Evolutionary conservation across 257 asterid species (phyloP).

Genomic region (Nicotiana sylvestris): DNA sequence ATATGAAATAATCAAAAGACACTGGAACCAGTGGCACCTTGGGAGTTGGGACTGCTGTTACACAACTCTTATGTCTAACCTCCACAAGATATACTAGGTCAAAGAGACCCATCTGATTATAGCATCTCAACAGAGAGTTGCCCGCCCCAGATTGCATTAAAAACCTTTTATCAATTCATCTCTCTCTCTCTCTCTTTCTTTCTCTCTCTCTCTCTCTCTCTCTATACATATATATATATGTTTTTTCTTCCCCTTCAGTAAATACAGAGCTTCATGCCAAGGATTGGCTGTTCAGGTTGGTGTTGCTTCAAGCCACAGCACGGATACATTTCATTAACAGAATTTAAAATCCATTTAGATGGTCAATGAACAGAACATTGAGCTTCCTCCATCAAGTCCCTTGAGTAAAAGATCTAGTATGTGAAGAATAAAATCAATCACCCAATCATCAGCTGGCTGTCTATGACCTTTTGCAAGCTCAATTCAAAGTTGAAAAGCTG

Average conservation of each 20-base stretch:
- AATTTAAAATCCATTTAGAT: background rate
- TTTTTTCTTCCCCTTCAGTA: too few species aligned
- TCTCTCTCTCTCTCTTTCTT: background rate
- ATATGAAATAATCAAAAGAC: background rate
- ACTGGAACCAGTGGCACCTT: background rate
- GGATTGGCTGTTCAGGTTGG: background rate
- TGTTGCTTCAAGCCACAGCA: background rate
- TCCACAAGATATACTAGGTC: background rate
- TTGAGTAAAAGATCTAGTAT: background rate
- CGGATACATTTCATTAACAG: constrained; percentile 2
- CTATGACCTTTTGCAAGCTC: background rate
- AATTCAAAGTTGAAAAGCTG: background rate
- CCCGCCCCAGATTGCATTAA: background rate
- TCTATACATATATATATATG: too few species aligned
- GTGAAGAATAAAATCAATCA: background rate
- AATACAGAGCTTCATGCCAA: background rate
- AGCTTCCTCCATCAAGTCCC: background rate
- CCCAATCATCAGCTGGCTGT: background rate
- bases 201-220: too few species aligned
- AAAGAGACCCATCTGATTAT: background rate
- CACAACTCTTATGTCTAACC: background rate
- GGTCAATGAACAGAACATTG: background rate
- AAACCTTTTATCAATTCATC: background rate
- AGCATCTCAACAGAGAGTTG: background rate
- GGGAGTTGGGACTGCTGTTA: background rate